Conservation (phyloP, 208 protist genomes). For the Acanthamoeba polyphaga region DNA sequence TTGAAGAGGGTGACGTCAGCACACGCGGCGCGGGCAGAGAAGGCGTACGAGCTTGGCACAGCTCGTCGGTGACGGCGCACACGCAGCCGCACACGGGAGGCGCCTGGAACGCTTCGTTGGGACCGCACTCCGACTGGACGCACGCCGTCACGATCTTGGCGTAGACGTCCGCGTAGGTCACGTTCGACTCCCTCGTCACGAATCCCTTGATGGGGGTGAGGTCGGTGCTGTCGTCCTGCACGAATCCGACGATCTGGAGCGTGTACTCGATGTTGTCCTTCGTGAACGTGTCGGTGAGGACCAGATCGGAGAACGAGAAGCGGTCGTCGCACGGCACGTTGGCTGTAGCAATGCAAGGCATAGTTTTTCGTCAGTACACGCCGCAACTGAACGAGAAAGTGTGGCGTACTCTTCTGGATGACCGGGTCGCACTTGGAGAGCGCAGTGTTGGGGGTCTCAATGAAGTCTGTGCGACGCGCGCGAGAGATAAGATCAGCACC, state of each 20-base stretch:
- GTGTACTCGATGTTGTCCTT: conserved; percentile 70
- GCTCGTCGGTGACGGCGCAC: conserved; percentile 6
- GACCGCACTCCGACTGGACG: not conserved
- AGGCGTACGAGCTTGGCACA: not conserved
- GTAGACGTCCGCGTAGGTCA: conserved; percentile 53
- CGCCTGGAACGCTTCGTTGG: conserved; percentile 44
- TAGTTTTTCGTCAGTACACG: no score
- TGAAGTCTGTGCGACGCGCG: not conserved
- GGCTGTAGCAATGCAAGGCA: not conserved
- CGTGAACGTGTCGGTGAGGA: conserved; percentile 51
- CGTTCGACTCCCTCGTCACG: conserved; percentile 8
- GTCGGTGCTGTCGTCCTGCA: not conserved
- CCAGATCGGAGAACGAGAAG: conserved; percentile 53
- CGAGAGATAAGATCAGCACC: not conserved
- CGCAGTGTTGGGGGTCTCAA: conserved; percentile 8
- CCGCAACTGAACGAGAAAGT: not conserved
- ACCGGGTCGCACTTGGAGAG: not conserved
- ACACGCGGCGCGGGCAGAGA: no score
- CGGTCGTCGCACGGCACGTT: conserved; percentile 48
- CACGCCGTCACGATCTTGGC: conserved; percentile 54
- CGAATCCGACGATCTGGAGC: conserved; percentile 44
- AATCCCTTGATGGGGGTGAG: conserved; percentile 50
- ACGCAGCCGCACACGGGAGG: conserved; percentile 61
- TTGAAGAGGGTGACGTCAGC: not conserved
- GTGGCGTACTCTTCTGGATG: conserved; percentile 51